phyloP scores from a whole-genome alignment of 129 eudicot genomes.

The Gnaphalium uliginosum region DNA sequence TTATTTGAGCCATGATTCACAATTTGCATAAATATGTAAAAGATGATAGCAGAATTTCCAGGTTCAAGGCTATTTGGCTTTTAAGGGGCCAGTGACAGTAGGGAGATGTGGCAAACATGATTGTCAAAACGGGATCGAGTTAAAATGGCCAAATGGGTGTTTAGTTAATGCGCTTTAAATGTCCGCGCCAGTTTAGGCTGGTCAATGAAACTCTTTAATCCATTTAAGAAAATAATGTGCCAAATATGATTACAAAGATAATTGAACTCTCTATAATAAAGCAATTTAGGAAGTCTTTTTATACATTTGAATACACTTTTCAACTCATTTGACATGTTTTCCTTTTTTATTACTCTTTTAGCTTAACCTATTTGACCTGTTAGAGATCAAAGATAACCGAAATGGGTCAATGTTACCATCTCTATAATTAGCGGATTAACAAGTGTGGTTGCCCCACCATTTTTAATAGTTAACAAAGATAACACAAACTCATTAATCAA shows the following conservation, averaged over 20 bases:
- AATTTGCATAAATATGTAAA: background rate
- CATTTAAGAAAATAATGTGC: background rate
- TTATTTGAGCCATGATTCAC: constrained; percentile 9
- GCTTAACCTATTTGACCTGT: too few relatives aligned
- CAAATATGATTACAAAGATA: background rate
- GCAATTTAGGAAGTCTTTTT: background rate
- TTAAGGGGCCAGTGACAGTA: background rate
- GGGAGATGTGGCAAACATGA: background rate
- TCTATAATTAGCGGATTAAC: background rate
- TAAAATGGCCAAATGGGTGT: background rate
- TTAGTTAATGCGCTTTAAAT: too few relatives aligned
- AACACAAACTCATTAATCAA: background rate
- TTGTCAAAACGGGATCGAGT: background rate
- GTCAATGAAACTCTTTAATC: background rate
- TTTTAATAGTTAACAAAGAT: background rate
- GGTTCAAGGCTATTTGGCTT: background rate
- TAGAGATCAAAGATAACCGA: background rate
- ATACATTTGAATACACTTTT: too few relatives aligned
- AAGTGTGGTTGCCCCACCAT: background rate
- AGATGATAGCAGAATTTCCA: background rate
- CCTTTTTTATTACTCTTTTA: too few relatives aligned
- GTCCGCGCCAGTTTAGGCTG: background rate
- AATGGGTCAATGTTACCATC: background rate
- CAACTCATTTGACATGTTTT: too few relatives aligned
- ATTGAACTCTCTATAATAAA: background rate